A percentile compares a stretch with the other conserved stretches of the same genome.
Conservation (phyloP, 148 eudicot species). For the Camellia granthamiana region DNA sequence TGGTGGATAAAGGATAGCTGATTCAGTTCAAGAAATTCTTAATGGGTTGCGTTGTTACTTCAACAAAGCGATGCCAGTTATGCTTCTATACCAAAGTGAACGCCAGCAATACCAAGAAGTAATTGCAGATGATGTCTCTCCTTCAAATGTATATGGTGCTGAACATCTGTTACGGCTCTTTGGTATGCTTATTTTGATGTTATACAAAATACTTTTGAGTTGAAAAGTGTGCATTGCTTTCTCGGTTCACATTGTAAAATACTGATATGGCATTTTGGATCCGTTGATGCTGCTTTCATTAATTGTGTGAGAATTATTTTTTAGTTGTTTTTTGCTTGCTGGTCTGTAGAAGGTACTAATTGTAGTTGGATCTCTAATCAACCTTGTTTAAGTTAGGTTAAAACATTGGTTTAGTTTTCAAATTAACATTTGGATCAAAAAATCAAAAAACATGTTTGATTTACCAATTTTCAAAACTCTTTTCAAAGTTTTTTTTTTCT, state of each 20-base stretch:
- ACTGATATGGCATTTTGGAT: neutral
- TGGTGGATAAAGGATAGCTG: slow-evolving; percentile 37
- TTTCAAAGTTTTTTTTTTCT: too few relatives aligned
- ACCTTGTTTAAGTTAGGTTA: too few relatives aligned
- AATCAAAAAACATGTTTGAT: too few relatives aligned
- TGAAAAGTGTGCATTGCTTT: neutral
- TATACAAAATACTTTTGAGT: neutral
- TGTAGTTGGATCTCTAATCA: neutral
- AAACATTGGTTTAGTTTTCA: too few relatives aligned
- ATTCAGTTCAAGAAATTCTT: slow-evolving; percentile 48
- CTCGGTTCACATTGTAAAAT: neutral
- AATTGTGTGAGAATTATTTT: neutral
- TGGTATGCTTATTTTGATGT: slow-evolving; percentile 28
- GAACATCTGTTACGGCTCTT: slow-evolving; percentile 60
- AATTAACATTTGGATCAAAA: too few relatives aligned
- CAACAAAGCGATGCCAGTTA: slow-evolving; percentile 56
- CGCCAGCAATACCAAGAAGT: slow-evolving; percentile 53
- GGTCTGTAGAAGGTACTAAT: neutral
- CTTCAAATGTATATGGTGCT: slow-evolving; percentile 64
- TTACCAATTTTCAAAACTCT: too few relatives aligned
- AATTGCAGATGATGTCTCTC: slow-evolving; percentile 31
- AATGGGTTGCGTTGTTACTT: slow-evolving; percentile 58
- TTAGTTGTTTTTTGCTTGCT: neutral
- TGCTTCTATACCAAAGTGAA: slow-evolving; percentile 60
- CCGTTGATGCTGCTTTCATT: neutral